Percentiles rank a stretch among this genome's conserved stretches.
Conservation (phyloP, 768 basidiomycete genomes). For the Agrocybe pediades region DNA sequence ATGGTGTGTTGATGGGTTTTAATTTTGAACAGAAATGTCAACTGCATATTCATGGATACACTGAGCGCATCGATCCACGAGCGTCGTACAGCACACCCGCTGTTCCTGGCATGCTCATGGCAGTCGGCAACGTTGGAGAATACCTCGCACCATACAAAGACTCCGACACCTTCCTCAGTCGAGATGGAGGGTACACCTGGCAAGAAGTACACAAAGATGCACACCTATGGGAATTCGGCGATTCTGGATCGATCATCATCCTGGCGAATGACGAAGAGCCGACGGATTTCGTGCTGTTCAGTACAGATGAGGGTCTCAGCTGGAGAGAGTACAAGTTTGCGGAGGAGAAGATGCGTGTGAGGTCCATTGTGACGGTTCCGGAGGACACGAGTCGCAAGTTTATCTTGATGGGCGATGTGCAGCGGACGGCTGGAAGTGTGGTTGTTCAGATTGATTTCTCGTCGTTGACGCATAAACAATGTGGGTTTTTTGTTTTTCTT, state of each 20-base stretch:
- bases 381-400: conserved; percentile 90
- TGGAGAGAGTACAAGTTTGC: conserved; percentile 91
- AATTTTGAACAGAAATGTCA: conserved; percentile 63
- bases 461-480: conserved; percentile 70
- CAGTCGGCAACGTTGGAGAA: conserved; percentile 95
- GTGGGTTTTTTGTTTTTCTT: conserved; percentile 45
- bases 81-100: conserved; percentile 95
- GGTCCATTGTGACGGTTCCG: conserved; percentile 83
- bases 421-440: conserved; percentile 50
- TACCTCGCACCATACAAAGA: conserved; percentile 77
- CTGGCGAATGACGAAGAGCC: conserved; percentile 96
- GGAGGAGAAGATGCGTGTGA: conserved; percentile 71
- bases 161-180: conserved; percentile 93
- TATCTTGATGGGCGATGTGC: conserved; percentile 73
- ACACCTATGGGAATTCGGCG: conserved; percentile 97
- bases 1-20: background rate
- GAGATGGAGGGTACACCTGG: conserved; percentile 98
- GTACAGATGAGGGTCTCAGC: conserved; percentile 82
- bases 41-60: conserved; percentile 94
- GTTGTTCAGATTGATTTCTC: conserved; percentile 91
- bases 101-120: conserved; percentile 91
- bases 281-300: conserved; percentile 87
- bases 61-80: conserved; percentile 85
- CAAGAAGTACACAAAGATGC: conserved; percentile 98
- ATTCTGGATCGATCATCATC: conserved; percentile 91